A percentile compares a stretch with the other conserved stretches of the same genome.
These are phyloP conservation scores for Wickerhamiella occidentalis DNA, from an alignment of 805 yeast species.

Conservation along the genomic window DNA sequence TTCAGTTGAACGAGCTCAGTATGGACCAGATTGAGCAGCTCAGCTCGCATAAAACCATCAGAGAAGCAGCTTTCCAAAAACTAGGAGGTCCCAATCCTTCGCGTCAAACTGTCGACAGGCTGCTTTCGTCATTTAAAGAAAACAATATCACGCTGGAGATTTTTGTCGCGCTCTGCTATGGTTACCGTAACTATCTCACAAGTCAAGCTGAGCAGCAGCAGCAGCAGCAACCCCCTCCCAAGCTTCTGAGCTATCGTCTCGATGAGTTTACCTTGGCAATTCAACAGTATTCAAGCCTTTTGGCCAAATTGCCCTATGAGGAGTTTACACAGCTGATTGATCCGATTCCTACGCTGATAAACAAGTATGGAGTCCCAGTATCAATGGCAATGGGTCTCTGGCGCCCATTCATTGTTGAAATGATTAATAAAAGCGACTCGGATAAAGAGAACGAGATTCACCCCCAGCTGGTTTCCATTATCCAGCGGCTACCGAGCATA, in stretches of 20 bases:
- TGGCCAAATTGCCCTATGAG: constrained; percentile 34
- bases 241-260: constrained; percentile 54
- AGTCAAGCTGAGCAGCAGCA: constrained; percentile 24
- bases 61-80: constrained; percentile 32
- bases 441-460: neutral
- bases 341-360: constrained; percentile 19
- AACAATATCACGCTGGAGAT: constrained; percentile 42
- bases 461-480: neutral
- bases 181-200: constrained; percentile 22
- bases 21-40: constrained; percentile 47
- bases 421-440: constrained; percentile 32
- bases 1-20: constrained; percentile 51
- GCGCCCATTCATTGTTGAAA: constrained; percentile 37
- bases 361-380: constrained; percentile 23
- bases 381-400: constrained; percentile 70
- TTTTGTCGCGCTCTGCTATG: constrained; percentile 47
- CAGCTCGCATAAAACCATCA: constrained; percentile 33
- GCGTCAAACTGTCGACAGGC: constrained; percentile 21
- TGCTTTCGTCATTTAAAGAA: constrained; percentile 37
- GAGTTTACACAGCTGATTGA: constrained; percentile 15
- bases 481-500: neutral
- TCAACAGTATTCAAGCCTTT: constrained; percentile 49
- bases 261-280: constrained; percentile 64
- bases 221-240: constrained; percentile 42
- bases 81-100: constrained; percentile 1